Conservation (phyloP, 805 yeast species). For the Candida ficus region DNA sequence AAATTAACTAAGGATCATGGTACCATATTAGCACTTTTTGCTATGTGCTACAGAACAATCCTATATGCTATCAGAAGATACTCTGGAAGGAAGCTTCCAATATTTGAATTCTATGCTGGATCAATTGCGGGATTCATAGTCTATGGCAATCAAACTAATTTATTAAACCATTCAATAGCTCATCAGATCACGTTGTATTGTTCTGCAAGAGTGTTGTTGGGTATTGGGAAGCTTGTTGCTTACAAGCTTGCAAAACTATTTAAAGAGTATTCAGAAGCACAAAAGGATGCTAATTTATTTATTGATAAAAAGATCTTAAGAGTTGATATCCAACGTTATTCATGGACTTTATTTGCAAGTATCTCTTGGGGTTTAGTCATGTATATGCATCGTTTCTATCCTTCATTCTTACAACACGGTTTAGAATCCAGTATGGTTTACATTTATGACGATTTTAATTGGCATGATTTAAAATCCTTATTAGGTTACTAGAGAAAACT, state of each 20-base stretch:
- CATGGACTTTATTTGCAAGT: constrained; percentile 61
- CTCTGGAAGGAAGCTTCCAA: constrained; percentile 11
- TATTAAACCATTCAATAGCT: constrained; percentile 44
- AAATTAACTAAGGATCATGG: constrained; percentile 54
- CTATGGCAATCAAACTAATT: constrained; percentile 31
- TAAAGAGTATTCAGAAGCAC: constrained; percentile 4
- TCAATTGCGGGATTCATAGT: constrained; percentile 34
- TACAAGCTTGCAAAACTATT: constrained; percentile 14
- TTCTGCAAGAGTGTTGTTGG: constrained; percentile 61
- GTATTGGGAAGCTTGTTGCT: constrained; percentile 36
- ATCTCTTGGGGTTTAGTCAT: constrained; percentile 70
- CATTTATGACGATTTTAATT: constrained; percentile 56
- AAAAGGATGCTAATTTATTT: background rate
- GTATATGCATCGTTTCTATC: constrained; percentile 62
- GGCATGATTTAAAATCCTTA: constrained; percentile 43
- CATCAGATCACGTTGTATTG: constrained; percentile 74
- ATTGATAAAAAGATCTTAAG: constrained; percentile 13
- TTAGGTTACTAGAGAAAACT: constrained; percentile 26
- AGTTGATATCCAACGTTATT: constrained; percentile 24
- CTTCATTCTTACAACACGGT: constrained; percentile 56
- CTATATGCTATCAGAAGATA: constrained; percentile 25
- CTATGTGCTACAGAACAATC: constrained; percentile 43
- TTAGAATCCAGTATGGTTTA: constrained; percentile 66
- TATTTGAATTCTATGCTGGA: constrained; percentile 30
- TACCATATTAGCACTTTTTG: constrained; percentile 49